These are phyloP conservation scores for Penicillium griseofulvum DNA, from an alignment of 2,329 filamentous ascomycete species.

Conservation along the genomic window DNA sequence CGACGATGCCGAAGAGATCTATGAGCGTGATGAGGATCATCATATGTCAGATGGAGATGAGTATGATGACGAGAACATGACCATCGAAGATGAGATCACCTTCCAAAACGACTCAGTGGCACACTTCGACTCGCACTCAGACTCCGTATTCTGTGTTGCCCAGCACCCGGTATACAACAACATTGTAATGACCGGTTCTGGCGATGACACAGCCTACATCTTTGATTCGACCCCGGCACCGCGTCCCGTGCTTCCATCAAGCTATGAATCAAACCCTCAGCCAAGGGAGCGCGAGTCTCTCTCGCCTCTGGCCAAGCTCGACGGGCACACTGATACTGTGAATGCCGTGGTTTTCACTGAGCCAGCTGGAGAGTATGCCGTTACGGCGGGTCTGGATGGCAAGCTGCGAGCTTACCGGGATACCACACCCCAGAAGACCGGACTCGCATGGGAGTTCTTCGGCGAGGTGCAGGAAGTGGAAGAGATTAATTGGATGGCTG, in stretches of 20 bases:
- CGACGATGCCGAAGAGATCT: constrained; percentile 75
- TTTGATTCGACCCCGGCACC: constrained; percentile 68
- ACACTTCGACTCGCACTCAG: constrained; percentile 86
- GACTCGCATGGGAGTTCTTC: constrained; percentile 62
- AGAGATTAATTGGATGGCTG: constrained; percentile 85
- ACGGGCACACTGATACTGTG: constrained; percentile 90
- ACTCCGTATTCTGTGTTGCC: constrained; percentile 92
- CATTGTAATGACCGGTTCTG: constrained; percentile 83
- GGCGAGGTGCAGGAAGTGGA: constrained; percentile 84
- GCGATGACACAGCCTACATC: constrained; percentile 81
- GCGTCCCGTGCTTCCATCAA: constrained; percentile 68
- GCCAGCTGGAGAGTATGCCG: constrained; percentile 75
- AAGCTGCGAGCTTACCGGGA: constrained; percentile 69
- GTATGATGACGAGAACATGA: constrained; percentile 54
- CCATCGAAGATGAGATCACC: constrained; percentile 56
- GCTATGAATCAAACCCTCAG: constrained; percentile 67
- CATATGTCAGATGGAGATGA: constrained; percentile 72
- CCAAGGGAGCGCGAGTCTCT: constrained; percentile 61
- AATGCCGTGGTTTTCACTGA: constrained; percentile 82
- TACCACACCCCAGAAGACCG: constrained; percentile 46
- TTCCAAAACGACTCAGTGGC: constrained; percentile 90
- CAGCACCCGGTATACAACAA: constrained; percentile 78
- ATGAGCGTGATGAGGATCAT: constrained; percentile 65
- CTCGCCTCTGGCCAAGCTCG: constrained; percentile 67
- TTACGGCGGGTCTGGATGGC: constrained; percentile 87